These are phyloP conservation scores for Pseudogymnoascus sp. DNA, from an alignment of 2,329 filamentous ascomycete genomes.

Conservation along the genomic window DNA sequence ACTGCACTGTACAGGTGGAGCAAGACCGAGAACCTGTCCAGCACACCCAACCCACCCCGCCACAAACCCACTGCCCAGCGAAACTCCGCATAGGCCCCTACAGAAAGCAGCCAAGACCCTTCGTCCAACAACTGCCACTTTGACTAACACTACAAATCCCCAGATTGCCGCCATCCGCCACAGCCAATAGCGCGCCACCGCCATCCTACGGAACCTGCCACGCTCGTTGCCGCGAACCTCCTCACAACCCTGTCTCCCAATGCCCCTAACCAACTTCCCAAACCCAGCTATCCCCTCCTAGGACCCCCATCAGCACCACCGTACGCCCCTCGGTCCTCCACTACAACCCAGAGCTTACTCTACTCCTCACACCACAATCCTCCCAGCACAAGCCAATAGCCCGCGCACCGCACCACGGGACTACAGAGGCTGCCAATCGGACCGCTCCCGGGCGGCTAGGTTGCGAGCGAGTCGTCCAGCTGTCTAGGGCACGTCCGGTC, in stretches of 20 bases:
- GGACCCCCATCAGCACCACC: background rate
- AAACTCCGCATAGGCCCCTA: background rate
- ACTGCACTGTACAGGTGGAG: background rate
- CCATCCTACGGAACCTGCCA: background rate
- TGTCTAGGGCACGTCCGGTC: background rate
- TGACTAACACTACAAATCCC: background rate
- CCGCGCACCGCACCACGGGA: background rate
- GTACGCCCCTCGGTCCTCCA: background rate
- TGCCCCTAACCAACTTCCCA: background rate
- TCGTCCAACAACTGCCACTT: background rate
- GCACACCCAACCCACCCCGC: background rate
- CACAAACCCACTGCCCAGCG: background rate
- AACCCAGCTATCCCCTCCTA: background rate
- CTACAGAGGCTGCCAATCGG: background rate
- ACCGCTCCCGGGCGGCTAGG: background rate
- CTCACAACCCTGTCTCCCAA: background rate
- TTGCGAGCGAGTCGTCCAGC: background rate
- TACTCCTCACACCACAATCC: too few species aligned
- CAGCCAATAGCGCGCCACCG: background rate
- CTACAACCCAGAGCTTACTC: background rate
- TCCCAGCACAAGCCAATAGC: background rate
- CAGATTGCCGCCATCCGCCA: slow-evolving; percentile 1
- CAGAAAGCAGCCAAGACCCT: background rate
- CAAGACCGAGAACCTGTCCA: background rate
- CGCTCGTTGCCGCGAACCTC: background rate